Evolutionary conservation across 2,329 filamentous ascomycete species (phyloP), one percentile per base, ranked within the genome.

Genomic region (Cordyceps farinosa): DNA sequence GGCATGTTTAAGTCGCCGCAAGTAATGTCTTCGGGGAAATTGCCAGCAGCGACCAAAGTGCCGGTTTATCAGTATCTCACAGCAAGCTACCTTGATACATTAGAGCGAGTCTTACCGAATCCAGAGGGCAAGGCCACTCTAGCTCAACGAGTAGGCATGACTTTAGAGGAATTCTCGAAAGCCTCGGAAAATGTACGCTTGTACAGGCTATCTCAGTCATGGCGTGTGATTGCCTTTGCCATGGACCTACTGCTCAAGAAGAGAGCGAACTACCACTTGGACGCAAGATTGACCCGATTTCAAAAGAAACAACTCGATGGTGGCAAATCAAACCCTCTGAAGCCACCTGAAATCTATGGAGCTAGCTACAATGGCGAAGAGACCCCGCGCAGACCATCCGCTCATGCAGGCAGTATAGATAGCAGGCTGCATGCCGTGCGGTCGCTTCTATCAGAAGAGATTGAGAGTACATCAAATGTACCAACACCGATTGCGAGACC

Each of bases 161-260:
- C 87, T 9, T 75, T 87, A 65, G 82, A 87, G 65, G 75, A 80
- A 42, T 89, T 83, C 68, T 85, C 85, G 3, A 76, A 73, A 30
- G 81, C 83, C n/a, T 84, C 86, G 2, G 84, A 88, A 66, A 76
- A 74, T 3, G 80, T 82, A 27, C 81, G 80, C 38, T 77, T 84
- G 54, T 88, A 84, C 69, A 80, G 86, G 1, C 77, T 89, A 0
- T 84, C 86, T 5, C 86, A 89, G 69, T 87, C 85, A 1, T 89
- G 86, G 86, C 81, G 85, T 36, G 79, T 88, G 13, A 70, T 89
- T 27, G 80, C 82, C 0, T 87, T 84, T 68, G 82, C 82, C 10
- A 80, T 86, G 67, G 74, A 77, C 27, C 72, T 87, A 13, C 75
- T 89, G 1, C 76, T 89, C 1, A 76, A 75, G 17, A 78, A 80